Percentiles rank a stretch among this genome's conserved stretches.
Conservation (phyloP, 345 rosid genomes). For the Eucalyptus microcorys region DNA sequence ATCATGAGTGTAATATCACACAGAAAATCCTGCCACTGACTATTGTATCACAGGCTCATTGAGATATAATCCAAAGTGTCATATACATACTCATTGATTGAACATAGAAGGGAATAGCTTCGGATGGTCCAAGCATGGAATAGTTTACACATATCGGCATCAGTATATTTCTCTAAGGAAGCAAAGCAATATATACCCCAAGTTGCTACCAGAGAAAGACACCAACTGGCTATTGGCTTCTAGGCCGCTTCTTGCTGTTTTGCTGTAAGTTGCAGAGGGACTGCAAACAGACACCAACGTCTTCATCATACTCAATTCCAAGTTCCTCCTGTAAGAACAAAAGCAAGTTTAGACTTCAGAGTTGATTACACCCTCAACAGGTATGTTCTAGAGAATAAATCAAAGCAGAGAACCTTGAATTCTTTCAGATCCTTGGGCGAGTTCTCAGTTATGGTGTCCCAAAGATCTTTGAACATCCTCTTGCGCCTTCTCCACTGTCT, state of each 20-base stretch:
- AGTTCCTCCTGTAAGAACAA: slow-evolving; percentile 64
- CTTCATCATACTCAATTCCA: slow-evolving; percentile 87
- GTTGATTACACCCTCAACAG: background rate
- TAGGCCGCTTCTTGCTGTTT: slow-evolving; percentile 39
- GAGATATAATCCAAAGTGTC: background rate
- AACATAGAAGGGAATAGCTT: background rate
- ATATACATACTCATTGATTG: background rate
- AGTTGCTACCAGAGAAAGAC: background rate
- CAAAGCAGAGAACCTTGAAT: slow-evolving; percentile 42
- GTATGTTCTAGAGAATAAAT: background rate
- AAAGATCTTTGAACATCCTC: slow-evolving; percentile 87
- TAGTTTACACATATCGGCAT: background rate
- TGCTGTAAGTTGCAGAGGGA: slow-evolving; percentile 43
- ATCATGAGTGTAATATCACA: background rate
- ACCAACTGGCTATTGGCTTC: slow-evolving; percentile 19
- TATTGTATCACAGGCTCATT: background rate
- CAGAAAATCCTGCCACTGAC: background rate
- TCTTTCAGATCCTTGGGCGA: slow-evolving; percentile 71
- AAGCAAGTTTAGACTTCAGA: background rate
- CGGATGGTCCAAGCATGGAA: background rate
- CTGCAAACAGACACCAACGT: slow-evolving; percentile 60
- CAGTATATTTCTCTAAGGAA: background rate
- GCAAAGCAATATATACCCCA: background rate
- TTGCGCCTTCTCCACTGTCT: slow-evolving; percentile 86
- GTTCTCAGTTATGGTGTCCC: slow-evolving; percentile 89